Base-by-base conservation (phyloP, 139 green algal species). In the Coelastrella sp. region DNA sequence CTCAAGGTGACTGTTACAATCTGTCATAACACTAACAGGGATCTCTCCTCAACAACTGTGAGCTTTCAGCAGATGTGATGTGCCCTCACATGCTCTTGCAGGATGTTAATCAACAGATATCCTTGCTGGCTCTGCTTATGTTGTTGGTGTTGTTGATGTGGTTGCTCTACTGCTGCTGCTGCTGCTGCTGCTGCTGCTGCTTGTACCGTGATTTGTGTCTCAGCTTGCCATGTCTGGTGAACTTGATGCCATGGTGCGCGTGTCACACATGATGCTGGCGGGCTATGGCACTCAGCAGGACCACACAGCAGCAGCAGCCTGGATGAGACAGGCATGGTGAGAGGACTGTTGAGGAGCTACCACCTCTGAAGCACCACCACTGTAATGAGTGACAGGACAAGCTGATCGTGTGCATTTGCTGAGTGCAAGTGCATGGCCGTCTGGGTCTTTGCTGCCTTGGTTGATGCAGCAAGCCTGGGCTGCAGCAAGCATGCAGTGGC, bases 301-400 rank as follows among this genome's bases (percentile, higher is more conserved):
- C 70, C 75, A 63, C 0, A 60, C 78, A 57, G 84, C 87, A 72
- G 88, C 90, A n/a, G 85, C 90, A 12, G 9, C 58, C 12, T 94
- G 92, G 92, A 78, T 91, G 72, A 85, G 81, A 6, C 56, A 89
- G 7, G 92, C 92, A 10, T 89, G 90, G 92, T 94, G 78, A 65
- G 92, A 82, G 20, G 35, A 49, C 1, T 49, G 3, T 49, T 49
- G 35, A 49, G 35, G 35, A 3, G 1, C 35, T 49, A 49, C 35
- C 35, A 49, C 35, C 35, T 49, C 35, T 49, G 35, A 49, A 49
- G 35, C 35, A 49, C 35, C 35, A 49, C 35, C 35, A 49, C 35
- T 3, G 3, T 3, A 49, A 49, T 3, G 1, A 49, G 35, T 49
- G 35, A 49, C 35, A 49, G 35, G 35, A 49, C 35, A 49, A 3